These are phyloP conservation scores for Teunomyces atbi DNA, from an alignment of 805 yeast species.

Conservation along the genomic window DNA sequence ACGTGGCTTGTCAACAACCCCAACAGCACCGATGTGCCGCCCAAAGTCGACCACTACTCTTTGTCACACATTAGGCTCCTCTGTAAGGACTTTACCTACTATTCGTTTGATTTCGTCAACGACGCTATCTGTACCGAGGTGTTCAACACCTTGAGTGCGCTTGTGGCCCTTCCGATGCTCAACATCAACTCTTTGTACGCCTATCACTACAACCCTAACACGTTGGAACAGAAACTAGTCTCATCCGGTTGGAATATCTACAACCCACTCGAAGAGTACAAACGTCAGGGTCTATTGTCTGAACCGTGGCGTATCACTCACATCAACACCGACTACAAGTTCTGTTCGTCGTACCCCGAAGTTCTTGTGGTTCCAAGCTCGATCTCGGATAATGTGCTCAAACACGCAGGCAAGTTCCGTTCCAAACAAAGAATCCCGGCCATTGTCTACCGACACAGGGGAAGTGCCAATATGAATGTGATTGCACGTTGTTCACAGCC, in stretches of 20 bases:
- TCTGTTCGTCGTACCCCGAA: slow-evolving; percentile 77
- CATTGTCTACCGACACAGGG: slow-evolving; percentile 67
- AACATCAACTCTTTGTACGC: slow-evolving; percentile 62
- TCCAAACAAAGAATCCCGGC: slow-evolving; percentile 86
- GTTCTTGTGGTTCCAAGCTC: slow-evolving; percentile 66
- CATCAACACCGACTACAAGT: slow-evolving; percentile 61
- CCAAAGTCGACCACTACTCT: slow-evolving; percentile 31
- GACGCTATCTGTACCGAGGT: slow-evolving; percentile 65
- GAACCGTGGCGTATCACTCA: slow-evolving; percentile 66
- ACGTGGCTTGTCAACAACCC: slow-evolving; percentile 27
- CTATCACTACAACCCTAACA: slow-evolving; percentile 73
- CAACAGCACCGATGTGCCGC: neutral
- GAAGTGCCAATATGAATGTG: slow-evolving; percentile 59
- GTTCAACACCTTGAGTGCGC: slow-evolving; percentile 64
- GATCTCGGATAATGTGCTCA: slow-evolving; percentile 77
- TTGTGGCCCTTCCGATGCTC: slow-evolving; percentile 50
- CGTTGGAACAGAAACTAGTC: slow-evolving; percentile 53
- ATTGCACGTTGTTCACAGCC: slow-evolving; percentile 94
- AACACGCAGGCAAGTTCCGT: slow-evolving; percentile 81
- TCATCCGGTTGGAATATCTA: slow-evolving; percentile 71
- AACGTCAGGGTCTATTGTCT: slow-evolving; percentile 62
- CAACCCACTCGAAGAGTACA: slow-evolving; percentile 60
- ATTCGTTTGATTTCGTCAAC: slow-evolving; percentile 70
- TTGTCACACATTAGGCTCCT: slow-evolving; percentile 63
- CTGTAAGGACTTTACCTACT: slow-evolving; percentile 81